phyloP scores from a whole-genome alignment of 768 basidiomycete species.

The Nidula microcarpa region DNA sequence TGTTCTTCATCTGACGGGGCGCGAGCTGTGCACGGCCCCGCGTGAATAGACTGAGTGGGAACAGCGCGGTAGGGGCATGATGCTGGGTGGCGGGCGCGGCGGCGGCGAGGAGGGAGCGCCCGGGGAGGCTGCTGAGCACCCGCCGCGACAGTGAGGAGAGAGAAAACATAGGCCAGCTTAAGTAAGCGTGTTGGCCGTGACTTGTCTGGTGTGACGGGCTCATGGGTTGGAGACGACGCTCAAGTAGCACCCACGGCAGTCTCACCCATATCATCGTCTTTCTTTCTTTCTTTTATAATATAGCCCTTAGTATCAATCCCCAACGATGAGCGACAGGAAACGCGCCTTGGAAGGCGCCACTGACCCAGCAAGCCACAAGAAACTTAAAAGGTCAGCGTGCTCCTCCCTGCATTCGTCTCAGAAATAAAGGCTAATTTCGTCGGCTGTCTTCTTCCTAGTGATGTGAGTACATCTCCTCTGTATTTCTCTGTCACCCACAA shows the following conservation, averaged over 20 bases:
- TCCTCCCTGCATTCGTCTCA: neutral
- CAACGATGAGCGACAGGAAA: slow-evolving; percentile 66
- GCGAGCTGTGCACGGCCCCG: slow-evolving; percentile 67
- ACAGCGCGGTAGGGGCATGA: slow-evolving; percentile 18
- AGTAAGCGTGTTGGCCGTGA: neutral
- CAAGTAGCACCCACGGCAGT: neutral
- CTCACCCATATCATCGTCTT: neutral
- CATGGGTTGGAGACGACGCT: neutral
- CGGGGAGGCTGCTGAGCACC: slow-evolving; percentile 13
- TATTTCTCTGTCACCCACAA: slow-evolving; percentile 29
- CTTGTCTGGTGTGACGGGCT: too few relatives aligned
- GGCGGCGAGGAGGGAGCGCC: slow-evolving; percentile 6
- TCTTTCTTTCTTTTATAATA: neutral
- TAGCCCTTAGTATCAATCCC: neutral
- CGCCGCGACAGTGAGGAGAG: slow-evolving; percentile 33
- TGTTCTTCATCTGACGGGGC: slow-evolving; percentile 77
- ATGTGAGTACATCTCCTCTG: slow-evolving; percentile 55
- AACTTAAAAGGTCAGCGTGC: slow-evolving; percentile 58
- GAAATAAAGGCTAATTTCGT: neutral
- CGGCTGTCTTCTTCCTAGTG: slow-evolving; percentile 35
- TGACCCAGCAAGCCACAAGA: slow-evolving; percentile 50
- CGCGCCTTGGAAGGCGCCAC: slow-evolving; percentile 54
- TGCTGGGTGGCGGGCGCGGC: slow-evolving; percentile 15
- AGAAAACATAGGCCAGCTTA: slow-evolving; percentile 33
- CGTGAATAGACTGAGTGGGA: slow-evolving; percentile 32